Base-by-base conservation (phyloP, 768 basidiomycete species). In the Sarcodon sp. region DNA sequence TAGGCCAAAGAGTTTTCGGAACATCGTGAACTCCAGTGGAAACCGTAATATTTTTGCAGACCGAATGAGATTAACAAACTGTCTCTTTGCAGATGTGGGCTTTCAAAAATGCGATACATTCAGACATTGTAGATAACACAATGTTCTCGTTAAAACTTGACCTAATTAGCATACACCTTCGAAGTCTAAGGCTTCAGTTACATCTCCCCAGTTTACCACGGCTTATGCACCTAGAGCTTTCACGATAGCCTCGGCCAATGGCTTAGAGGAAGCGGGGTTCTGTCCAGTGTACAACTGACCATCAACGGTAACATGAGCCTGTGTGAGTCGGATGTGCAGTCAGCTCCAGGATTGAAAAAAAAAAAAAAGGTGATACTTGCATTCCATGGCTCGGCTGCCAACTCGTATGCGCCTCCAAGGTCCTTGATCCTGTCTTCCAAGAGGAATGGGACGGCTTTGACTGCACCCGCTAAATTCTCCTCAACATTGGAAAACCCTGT, bases 401-500 rank as follows among this genome's bases (percentile, higher is more conserved):
- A 82, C 51, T 72, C 70, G 59, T 73, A 87, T 16, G 64, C 70
- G 0, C 80, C 87, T n/a, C 84, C 85, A 43, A 84, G 73, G 43
- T 62, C 66, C 39, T 51, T 62, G 59, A 87, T 76, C 61, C 73
- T 75, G 60, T 73, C 69, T 65, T 90, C 86, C 33, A 86, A 67
- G 8, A 77, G 66, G 73, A 87, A 88, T 0, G 85, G 85, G 35
- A 88, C 54, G 51, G 69, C 77, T 56, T 76, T 65, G 47, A 72
- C 67, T 55, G 62, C 68, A 34, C 59, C 68, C 6, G 66, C 58
- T 33, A 65, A 51, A 13, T 71, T 65, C 59, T 89, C 87, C 57
- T 89, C 87, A 0, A 53, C 62, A 60, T 89, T 80, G 47, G 83
- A 77, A 65, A 90, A 87, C 21, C 75, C 82, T 0, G 86, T 87